Percentiles rank a stretch among this genome's conserved stretches.
Evolutionary conservation across 495 filamentous ascomycete species (phyloP).

Genomic region (Penicillium coprophilum): DNA sequence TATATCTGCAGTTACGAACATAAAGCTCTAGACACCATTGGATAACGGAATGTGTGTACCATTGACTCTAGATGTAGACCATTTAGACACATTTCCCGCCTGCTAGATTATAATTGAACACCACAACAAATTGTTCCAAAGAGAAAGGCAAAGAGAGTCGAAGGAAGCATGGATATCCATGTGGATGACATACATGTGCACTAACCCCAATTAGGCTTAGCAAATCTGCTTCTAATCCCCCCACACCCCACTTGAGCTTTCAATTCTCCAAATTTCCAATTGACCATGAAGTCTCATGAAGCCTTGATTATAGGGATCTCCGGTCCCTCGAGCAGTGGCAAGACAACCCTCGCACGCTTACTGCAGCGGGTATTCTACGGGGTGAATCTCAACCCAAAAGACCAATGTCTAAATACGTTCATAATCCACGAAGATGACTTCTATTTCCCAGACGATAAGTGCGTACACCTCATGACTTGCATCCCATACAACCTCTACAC

Average conservation of each 20-base stretch:
- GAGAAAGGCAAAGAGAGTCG: no score
- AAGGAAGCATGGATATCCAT: no score
- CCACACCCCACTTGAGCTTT: no score
- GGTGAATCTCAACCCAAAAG: constrained; percentile 6
- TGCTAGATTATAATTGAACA: no score
- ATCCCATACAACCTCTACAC: background rate
- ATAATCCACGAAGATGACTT: constrained; percentile 95
- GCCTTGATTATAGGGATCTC: constrained; percentile 69
- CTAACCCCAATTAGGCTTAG: no score
- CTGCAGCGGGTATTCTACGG: constrained; percentile 65
- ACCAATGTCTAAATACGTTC: constrained; percentile 49
- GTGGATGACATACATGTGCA: no score
- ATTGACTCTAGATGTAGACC: no score
- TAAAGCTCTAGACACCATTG: no score
- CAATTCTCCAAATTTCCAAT: constrained; percentile 4
- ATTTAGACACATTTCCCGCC: no score
- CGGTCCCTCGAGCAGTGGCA: constrained; percentile 74
- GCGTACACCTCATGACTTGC: constrained; percentile 16
- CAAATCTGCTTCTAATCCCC: no score
- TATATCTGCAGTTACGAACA: background rate
- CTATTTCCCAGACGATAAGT: constrained; percentile 74
- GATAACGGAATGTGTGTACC: no score
- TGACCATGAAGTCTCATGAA: constrained; percentile 3
- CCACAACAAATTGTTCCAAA: no score
- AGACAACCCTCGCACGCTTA: constrained; percentile 75